Conservation (phyloP, 306 rosid genomes). For the Cucumis sativus region Cucumber_9930_V3 NC_026655.2:3016501-3017000, state of each 20-base stretch:
- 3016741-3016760: slow-evolving; percentile 69
- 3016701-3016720: slow-evolving; percentile 95
- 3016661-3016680: slow-evolving; percentile 98
- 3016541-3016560: not conserved
- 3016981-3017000: not conserved
- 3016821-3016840: slow-evolving; percentile 99
- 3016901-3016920: not conserved
- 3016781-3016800: slow-evolving; percentile 74
- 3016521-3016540: not conserved
- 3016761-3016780: slow-evolving; percentile 89
- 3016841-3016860: slow-evolving; percentile 45
- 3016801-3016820: slow-evolving; percentile 93
- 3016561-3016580: not conserved
- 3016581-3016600: not conserved
- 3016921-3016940: not conserved
- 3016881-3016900: not conserved
- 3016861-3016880: not conserved
- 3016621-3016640: not conserved
- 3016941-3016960: not conserved
- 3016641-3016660: slow-evolving; percentile 20
- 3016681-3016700: slow-evolving; percentile 93
- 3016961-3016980: not conserved
- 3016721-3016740: slow-evolving; percentile 91
- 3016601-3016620: not conserved
- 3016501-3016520: not conserved